These are phyloP conservation scores for Trifolium dubium DNA, from an alignment of 306 rosid species.

Conservation along the genomic window DNA sequence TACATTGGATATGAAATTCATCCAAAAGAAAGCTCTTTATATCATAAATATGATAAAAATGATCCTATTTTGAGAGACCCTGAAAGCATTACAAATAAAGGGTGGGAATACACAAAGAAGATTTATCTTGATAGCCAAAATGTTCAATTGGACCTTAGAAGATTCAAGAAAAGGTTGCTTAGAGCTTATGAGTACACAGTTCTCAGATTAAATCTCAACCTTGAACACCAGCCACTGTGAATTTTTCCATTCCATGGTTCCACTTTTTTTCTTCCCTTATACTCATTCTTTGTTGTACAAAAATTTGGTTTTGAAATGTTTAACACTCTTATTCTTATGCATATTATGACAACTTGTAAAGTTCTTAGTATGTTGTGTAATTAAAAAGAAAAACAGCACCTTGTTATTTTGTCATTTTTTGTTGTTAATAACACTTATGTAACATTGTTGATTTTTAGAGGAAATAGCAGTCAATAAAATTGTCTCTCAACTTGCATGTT, in stretches of 20 bases:
- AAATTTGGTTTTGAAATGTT: slow-evolving; percentile 3
- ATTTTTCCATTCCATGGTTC: slow-evolving; percentile 21
- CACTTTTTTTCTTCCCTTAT: neutral
- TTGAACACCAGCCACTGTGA: slow-evolving; percentile 42
- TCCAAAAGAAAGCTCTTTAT: slow-evolving; percentile 76
- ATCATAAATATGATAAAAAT: slow-evolving; percentile 48
- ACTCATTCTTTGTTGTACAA: slow-evolving; percentile 32
- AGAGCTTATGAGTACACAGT: slow-evolving; percentile 60
- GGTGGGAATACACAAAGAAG: slow-evolving; percentile 91
- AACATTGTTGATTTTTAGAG: neutral
- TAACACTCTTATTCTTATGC: slow-evolving; percentile 6
- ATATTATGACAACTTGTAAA: neutral
- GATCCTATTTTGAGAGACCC: slow-evolving; percentile 79
- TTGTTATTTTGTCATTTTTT: slow-evolving; percentile 9
- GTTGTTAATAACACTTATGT: slow-evolving; percentile 27
- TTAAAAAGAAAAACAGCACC: neutral
- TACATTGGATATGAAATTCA: slow-evolving; percentile 79
- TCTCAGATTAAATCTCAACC: slow-evolving; percentile 41
- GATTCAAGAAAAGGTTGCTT: slow-evolving; percentile 72
- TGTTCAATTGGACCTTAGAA: slow-evolving; percentile 62
- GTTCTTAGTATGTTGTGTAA: slow-evolving; percentile 32
- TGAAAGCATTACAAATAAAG: slow-evolving; percentile 60
- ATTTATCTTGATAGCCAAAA: slow-evolving; percentile 89
- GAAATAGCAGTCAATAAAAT: no score
- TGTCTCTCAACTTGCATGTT: no score